Conservation (phyloP, 371 early-diverging fungal species). For the Nematocida ironsii region DNA sequence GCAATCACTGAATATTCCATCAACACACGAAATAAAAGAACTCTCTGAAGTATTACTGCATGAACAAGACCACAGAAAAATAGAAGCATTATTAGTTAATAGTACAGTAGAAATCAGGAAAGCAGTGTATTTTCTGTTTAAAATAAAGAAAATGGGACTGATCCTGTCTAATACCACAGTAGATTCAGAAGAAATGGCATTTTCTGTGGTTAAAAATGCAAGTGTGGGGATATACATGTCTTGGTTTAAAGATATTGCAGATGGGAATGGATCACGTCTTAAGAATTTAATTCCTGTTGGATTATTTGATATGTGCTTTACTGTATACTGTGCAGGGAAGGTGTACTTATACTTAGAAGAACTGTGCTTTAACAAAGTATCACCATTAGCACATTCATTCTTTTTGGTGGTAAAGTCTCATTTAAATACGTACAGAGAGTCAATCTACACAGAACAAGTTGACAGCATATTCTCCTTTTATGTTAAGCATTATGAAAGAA, state of each 20-base stretch:
- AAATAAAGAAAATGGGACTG: constrained; percentile 17
- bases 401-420: not conserved
- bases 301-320: constrained; percentile 30
- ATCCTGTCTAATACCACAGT: not conserved
- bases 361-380: not conserved
- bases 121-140: constrained; percentile 39
- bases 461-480: constrained; percentile 22
- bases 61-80: not conserved
- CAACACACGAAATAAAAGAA: constrained; percentile 27
- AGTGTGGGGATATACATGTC: constrained; percentile 43
- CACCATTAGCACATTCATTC: not conserved
- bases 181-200: constrained; percentile 33
- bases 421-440: constrained; percentile 11
- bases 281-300: constrained; percentile 5
- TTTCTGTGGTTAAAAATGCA: constrained; percentile 25
- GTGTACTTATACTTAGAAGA: constrained; percentile 3
- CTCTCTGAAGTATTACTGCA: not conserved
- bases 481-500: not conserved
- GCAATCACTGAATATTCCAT: constrained; percentile 27
- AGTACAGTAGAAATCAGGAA: constrained; percentile 38
- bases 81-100: constrained; percentile 11
- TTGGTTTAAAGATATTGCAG: constrained; percentile 49
- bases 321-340: constrained; percentile 26
- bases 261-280: constrained; percentile 9
- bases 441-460: not conserved